A percentile compares a stretch with the other conserved stretches of the same genome.
phyloP scores from a whole-genome alignment of 1,139 yeast genomes.

The Debaryomycetaceae sp. region DNA sequence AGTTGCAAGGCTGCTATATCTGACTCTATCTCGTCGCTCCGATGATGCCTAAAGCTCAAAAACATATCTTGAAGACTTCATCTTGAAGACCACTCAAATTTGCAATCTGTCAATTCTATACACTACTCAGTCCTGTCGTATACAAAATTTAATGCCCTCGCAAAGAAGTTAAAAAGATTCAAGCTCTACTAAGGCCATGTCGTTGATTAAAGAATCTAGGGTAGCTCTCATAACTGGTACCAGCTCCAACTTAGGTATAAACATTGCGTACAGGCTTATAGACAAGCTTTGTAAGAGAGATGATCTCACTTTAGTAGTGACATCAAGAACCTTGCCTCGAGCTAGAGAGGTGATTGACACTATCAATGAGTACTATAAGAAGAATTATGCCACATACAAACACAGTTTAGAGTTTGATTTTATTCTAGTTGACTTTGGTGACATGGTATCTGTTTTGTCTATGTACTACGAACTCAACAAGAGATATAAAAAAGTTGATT shows the following conservation, averaged over 20 bases:
- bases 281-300: conserved; percentile 51
- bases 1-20: no score
- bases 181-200: conserved; percentile 12
- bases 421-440: conserved; percentile 79
- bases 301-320: conserved; percentile 73
- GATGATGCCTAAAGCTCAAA: no score
- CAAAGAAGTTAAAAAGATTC: not conserved
- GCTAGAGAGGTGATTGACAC: conserved; percentile 71
- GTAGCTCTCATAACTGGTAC: conserved; percentile 48
- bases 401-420: conserved; percentile 81
- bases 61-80: no score
- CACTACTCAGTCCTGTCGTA: no score
- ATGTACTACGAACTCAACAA: conserved; percentile 70
- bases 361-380: conserved; percentile 51
- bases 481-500: conserved; percentile 66
- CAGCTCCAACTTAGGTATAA: conserved; percentile 75
- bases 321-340: conserved; percentile 83
- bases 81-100: no score
- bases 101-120: no score
- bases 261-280: conserved; percentile 76
- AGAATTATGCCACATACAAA: conserved; percentile 30
- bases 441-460: conserved; percentile 78
- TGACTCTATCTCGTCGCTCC: no score
- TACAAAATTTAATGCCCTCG: no score
- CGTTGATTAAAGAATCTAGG: conserved; percentile 19